phyloP scores from a whole-genome alignment of 2,329 filamentous ascomycete species.

The Cladobotryum mycophilum region DNA sequence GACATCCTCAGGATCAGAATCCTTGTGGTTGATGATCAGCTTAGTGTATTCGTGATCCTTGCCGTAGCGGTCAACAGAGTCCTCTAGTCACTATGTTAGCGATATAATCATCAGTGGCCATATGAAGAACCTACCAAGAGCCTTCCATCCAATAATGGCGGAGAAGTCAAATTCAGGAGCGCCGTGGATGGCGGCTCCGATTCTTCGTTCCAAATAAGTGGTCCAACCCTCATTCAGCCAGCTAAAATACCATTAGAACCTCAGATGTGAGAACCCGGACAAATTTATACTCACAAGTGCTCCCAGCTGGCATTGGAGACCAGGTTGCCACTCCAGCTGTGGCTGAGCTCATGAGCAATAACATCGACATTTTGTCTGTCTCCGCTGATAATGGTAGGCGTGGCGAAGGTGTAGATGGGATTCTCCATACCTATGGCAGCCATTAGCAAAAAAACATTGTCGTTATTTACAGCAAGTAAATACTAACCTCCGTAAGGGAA shows the following conservation, averaged over 20 bases:
- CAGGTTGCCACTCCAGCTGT: slow-evolving; percentile 84
- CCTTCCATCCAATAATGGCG: slow-evolving; percentile 93
- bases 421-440: slow-evolving; percentile 67
- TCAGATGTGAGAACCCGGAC: neutral
- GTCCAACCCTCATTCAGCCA: slow-evolving; percentile 84
- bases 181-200: slow-evolving; percentile 70
- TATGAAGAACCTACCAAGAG: slow-evolving; percentile 49
- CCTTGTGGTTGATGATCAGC: slow-evolving; percentile 78
- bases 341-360: slow-evolving; percentile 76
- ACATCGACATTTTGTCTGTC: slow-evolving; percentile 91
- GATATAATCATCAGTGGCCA: neutral
- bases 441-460: neutral
- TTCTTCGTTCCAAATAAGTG: slow-evolving; percentile 84
- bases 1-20: slow-evolving; percentile 89
- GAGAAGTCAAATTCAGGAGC: slow-evolving; percentile 87
- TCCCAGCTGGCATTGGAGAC: slow-evolving; percentile 76
- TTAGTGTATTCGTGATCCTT: slow-evolving; percentile 89
- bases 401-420: slow-evolving; percentile 90
- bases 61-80: slow-evolving; percentile 72
- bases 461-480: neutral
- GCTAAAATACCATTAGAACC: slow-evolving; percentile 27
- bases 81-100: slow-evolving; percentile 42
- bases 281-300: slow-evolving; percentile 53
- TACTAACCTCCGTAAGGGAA: slow-evolving; percentile 76
- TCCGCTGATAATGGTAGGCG: slow-evolving; percentile 87